Evolutionary conservation across 2,329 filamentous ascomycete species (phyloP), one percentile per base, ranked within the genome.

Genomic region (Aspergillus terreus): DNA sequence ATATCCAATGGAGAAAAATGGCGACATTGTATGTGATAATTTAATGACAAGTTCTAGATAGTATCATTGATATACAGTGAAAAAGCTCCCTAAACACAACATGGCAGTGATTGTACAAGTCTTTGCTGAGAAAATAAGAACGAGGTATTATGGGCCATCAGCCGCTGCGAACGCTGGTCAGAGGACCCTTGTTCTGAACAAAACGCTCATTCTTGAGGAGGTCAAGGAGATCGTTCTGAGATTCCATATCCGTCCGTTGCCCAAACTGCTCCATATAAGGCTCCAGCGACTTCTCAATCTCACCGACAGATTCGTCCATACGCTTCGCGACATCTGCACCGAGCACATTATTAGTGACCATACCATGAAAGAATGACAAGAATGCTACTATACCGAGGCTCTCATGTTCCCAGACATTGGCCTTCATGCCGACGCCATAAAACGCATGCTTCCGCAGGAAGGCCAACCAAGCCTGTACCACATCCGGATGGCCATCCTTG

Each of bases 341-440:
- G 10, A 35, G 2, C 17, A 46, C 14, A 44, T 3, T 4, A 6
- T 44, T 15, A 53, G 33, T 19, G 6, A 23, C 27, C 27, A 30
- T 11, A 23, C 27, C 27, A 30, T 30, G 25, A 11, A 30, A 10
- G 38, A 21, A 17, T 30, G 33, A 14, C 42, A 45, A 43, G 42
- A 10, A 30, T 33, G n/a, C 32, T 41, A 58, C 57, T 72, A 57
- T 80, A 87, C 87, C 86, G 53, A 92, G 68, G 51, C 82, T 81
- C 64, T 87, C 84, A 71, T 90, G 92, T 67, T 96, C 90, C 85
- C 88, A 99, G 46, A 97, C 82, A 69, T 99, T 96, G 48, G 94
- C 94, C 80, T 99, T 99, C 91, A 99, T 95, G 63, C 94, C 94
- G 38, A 97, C 86, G n/a, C 94, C 94, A 61, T 95, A 89, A 69